Evolutionary conservation across 169 alveolate genomes (phyloP), one percentile per base, ranked within the genome.

Genomic region (Babesia sp.): DNA sequence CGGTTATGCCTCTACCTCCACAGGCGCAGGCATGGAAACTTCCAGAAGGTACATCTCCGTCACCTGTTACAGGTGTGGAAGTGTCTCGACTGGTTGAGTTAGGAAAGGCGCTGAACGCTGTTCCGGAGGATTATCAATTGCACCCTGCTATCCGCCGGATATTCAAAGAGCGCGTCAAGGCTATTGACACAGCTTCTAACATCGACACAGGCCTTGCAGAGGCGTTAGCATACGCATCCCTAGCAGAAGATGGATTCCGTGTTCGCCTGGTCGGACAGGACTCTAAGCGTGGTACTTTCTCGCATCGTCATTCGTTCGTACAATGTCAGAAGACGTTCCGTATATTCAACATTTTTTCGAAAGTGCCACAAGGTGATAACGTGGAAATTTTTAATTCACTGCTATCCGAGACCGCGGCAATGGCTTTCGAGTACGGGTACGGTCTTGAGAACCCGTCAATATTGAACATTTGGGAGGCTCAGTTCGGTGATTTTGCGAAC

Each of bases 401-500:
- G n/a, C 86, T 96, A 41, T 92, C 96, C 34, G 98, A 96, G 61
- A 91, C 83, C 42, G 98, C 97, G 24, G 96, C 93, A 28, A 72
- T 95, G 68, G 99, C 98, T 16, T 96, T 91, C 77, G 99, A 96
- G 84, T 91, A 93, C 67, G 99, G 99, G 11, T 96, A 96, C 78
- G 89, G 96, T 57, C 69, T 92, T 71, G 95, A 95, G 58, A 91
- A 93, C 67, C 98, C 98, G 34, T 93, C 93, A 80, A 89, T 92
- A 11, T 77, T 96, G 56, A 83, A 91, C 67, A 91, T 94, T 24
- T 94, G 97, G 97, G 97, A 94, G 80, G 96, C 97, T 37, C 96
- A 97, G 85, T 97, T 97, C 64, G 99, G 99, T 44, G 99, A 97
- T 84, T 97, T 97, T 82, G 95, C 97, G 36, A 97, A 97, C 69